Conservation (phyloP, 2,329 filamentous ascomycete species). For the Apiospora kogelbergensis region DNA sequence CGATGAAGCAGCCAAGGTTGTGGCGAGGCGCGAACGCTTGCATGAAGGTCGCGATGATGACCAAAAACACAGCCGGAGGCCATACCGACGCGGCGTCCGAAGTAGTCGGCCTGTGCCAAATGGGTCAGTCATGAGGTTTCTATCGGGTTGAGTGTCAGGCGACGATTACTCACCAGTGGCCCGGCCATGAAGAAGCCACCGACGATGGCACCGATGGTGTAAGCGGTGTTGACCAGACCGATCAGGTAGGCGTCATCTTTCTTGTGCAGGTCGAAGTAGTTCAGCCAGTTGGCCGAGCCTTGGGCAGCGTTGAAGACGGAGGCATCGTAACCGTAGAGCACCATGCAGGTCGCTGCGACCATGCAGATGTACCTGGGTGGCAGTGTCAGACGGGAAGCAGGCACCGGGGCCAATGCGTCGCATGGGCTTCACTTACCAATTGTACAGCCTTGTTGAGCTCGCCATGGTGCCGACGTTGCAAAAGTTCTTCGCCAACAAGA, state of each 20-base stretch:
- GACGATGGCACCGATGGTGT: conserved; percentile 70
- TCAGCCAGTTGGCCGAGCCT: conserved; percentile 65
- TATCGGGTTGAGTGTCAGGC: not conserved
- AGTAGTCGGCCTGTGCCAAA: conserved; percentile 46
- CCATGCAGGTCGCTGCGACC: conserved; percentile 72
- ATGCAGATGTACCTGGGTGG: conserved; percentile 63
- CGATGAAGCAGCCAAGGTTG: conserved; percentile 66
- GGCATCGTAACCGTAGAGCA: conserved; percentile 73
- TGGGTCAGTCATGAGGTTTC: not conserved
- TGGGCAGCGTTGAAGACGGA: conserved; percentile 74
- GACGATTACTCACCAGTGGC: conserved; percentile 50
- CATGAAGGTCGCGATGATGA: conserved; percentile 68
- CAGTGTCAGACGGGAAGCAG: not conserved
- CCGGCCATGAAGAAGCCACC: conserved; percentile 70
- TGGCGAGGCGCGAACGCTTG: conserved; percentile 63
- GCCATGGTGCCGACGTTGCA: conserved; percentile 31
- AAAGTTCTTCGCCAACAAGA: not conserved
- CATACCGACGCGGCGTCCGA: conserved; percentile 67
- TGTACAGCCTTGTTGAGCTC: conserved; percentile 41
- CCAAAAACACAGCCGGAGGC: conserved; percentile 60
- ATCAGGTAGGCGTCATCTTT: conserved; percentile 44
- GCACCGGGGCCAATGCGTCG: not conserved
- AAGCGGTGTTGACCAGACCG: conserved; percentile 63
- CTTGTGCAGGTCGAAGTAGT: conserved; percentile 56
- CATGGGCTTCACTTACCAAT: conserved; percentile 36